Conservation (phyloP, 345 rosid genomes). For the Moricandia arvensis region DNA sequence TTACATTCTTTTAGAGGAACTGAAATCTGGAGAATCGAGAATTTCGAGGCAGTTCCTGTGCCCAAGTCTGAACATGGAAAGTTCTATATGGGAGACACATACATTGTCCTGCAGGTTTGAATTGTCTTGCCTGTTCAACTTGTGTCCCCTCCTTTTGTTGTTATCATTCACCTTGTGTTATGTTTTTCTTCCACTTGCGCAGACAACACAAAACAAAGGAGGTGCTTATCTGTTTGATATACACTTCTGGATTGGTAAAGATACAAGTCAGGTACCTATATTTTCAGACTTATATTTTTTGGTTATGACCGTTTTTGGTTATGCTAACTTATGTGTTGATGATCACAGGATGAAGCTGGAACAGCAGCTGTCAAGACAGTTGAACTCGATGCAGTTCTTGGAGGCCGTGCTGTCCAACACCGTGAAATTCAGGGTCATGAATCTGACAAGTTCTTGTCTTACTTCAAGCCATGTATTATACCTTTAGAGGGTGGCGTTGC, state of each 20-base stretch:
- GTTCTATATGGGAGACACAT: slow-evolving; percentile 91
- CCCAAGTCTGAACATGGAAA: slow-evolving; percentile 92
- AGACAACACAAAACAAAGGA: slow-evolving; percentile 87
- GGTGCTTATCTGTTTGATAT: slow-evolving; percentile 83
- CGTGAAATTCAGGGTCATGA: slow-evolving; percentile 98
- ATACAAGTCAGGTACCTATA: slow-evolving; percentile 81
- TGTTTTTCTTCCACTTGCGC: slow-evolving; percentile 28
- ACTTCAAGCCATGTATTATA: slow-evolving; percentile 94
- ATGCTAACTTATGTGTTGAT: slow-evolving; percentile 9
- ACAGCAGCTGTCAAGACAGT: slow-evolving; percentile 97
- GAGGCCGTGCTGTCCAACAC: slow-evolving; percentile 99
- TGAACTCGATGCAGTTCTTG: slow-evolving; percentile 88
- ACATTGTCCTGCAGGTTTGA: slow-evolving; percentile 87
- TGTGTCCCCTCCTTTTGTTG: background rate
- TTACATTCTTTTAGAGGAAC: slow-evolving; percentile 72
- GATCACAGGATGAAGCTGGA: slow-evolving; percentile 87
- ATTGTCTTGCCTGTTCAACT: background rate
- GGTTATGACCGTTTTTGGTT: background rate
- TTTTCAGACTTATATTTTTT: background rate
- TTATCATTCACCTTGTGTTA: slow-evolving; percentile 2
- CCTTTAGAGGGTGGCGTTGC: slow-evolving; percentile 98
- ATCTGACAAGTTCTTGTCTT: slow-evolving; percentile 94
- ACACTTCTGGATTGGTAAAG: slow-evolving; percentile 99
- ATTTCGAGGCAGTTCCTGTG: slow-evolving; percentile 80
- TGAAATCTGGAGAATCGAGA: slow-evolving; percentile 98